These are phyloP conservation scores for Spencermartinsiella ligniputridi DNA, from an alignment of 1,139 yeast genomes.

Conservation along the genomic window DNA sequence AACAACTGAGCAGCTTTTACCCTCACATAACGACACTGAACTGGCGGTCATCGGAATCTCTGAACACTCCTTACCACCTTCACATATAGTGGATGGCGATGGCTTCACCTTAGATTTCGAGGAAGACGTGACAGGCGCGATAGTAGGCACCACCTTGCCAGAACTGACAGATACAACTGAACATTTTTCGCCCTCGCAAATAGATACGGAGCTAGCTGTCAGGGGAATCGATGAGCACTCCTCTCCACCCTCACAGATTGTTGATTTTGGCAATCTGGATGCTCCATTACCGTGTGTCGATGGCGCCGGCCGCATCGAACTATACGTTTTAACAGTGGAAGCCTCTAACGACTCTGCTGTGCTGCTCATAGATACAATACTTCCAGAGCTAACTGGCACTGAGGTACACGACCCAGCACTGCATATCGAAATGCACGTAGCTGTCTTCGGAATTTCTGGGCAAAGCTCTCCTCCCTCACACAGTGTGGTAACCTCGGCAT, in stretches of 20 bases:
- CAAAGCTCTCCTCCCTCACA: not conserved
- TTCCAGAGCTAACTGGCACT: not conserved
- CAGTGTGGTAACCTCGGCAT: constrained; percentile 1
- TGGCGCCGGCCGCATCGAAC: too few species aligned
- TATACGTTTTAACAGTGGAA: too few species aligned
- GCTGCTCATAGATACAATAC: not conserved
- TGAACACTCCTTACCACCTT: not conserved
- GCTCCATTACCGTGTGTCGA: not conserved
- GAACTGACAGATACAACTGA: not conserved
- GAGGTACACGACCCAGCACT: not conserved
- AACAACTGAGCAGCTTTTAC: not conserved
- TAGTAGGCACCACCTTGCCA: not conserved
- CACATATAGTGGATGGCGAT: not conserved
- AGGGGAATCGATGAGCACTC: not conserved
- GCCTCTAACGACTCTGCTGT: too few species aligned
- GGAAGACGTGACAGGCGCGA: too few species aligned
- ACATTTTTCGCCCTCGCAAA: not conserved
- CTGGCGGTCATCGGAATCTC: not conserved
- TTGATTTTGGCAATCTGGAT: not conserved
- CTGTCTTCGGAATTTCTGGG: not conserved
- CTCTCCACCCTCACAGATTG: not conserved
- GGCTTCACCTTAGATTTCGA: too few species aligned
- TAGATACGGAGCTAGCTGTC: not conserved
- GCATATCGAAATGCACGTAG: not conserved
- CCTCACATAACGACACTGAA: not conserved